Evolutionary conservation across 169 alveolate species (phyloP), one percentile per base, ranked within the genome.

Genomic region (Besnoitia besnoiti): DNA sequence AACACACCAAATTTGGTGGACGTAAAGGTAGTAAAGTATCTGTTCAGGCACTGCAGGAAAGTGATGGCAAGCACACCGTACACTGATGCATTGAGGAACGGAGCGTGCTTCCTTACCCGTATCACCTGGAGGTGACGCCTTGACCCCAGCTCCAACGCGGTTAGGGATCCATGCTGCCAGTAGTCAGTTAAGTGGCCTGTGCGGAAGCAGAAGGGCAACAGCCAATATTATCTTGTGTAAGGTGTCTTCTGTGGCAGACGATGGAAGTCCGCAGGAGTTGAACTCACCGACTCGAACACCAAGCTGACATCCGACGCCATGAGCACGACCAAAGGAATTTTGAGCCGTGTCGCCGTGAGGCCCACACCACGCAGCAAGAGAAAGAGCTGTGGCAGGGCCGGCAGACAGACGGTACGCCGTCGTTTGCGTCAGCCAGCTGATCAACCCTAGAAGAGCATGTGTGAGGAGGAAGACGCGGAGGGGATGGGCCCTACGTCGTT

Each of bases 121-220:
- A 73, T 73, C 46, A 39, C 84, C 33, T 37, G 84, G 33, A 73
- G 40, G 46, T 73, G 84, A 33, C 84, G 84, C 46, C 84, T 24
- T 73, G 84, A 73, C 46, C 84, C 44, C 16, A 73, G 40, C 40
- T 16, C 84, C 33, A 73, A 73, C 49, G 84, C 84, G 49, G 84
- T 73, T 3, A 21, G 73, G 35, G 73, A 55, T 55, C 73, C 73
- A 55, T 55, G 73, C 73, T 33, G 73, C 73, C 73, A 55, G n/a
- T 21, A 55, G 33, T 55, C 73, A 55, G 16, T 55, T 55, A 33
- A 0, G 30, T 7, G 30, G 73, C 73, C 73, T 55, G 73, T 33
- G n/a, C 0, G 73, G 0, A 27, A 55, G 27, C n/a, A n/a, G n/a
- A n/a, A n/a, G n/a, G n/a, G n/a, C n/a, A n/a, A n/a, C n/a, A n/a